phyloP scores from a whole-genome alignment of 352 stramenopile species.

The Phytophthora boehmeriae region DNA sequence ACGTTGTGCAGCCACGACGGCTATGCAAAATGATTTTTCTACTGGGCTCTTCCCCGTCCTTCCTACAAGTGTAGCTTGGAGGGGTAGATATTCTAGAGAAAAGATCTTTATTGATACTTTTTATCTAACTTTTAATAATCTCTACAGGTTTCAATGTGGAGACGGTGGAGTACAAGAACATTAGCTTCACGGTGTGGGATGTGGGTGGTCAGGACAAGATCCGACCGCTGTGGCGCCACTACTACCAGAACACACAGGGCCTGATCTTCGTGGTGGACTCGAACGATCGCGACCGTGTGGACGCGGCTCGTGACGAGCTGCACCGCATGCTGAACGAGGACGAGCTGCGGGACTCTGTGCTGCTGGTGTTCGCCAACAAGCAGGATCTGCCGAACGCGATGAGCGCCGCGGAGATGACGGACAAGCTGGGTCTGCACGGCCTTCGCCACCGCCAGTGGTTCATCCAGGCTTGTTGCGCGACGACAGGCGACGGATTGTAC shows the following conservation, averaged over 20 bases:
- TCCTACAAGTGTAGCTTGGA: not conserved
- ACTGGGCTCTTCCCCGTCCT: not conserved
- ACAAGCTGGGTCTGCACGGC: conserved; percentile 98
- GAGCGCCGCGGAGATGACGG: conserved; percentile 98
- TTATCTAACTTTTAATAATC: too few species aligned
- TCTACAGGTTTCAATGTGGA: conserved; percentile 98
- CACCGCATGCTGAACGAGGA: conserved; percentile 95
- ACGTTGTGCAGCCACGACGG: conserved; percentile 70
- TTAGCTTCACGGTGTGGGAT: conserved; percentile 99
- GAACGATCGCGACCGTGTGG: conserved; percentile 83
- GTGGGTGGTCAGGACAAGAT: conserved; percentile 99
- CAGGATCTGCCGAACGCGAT: conserved; percentile 97
- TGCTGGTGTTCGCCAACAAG: conserved; percentile 99
- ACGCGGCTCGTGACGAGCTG: conserved; percentile 95
- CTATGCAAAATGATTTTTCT: not conserved
- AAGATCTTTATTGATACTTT: not conserved
- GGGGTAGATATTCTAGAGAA: not conserved
- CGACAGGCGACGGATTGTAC: conserved; percentile 98
- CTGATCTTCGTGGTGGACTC: conserved; percentile 99
- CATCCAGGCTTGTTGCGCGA: conserved; percentile 99
- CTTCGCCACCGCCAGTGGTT: conserved; percentile 98
- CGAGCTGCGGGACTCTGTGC: conserved; percentile 96
- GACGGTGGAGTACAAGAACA: conserved; percentile 99
- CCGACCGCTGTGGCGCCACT: conserved; percentile 98
- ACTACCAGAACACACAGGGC: conserved; percentile 99